Conservation (phyloP, 192 early-diverging fungal species). For the Diversispora eburnea region DNA sequence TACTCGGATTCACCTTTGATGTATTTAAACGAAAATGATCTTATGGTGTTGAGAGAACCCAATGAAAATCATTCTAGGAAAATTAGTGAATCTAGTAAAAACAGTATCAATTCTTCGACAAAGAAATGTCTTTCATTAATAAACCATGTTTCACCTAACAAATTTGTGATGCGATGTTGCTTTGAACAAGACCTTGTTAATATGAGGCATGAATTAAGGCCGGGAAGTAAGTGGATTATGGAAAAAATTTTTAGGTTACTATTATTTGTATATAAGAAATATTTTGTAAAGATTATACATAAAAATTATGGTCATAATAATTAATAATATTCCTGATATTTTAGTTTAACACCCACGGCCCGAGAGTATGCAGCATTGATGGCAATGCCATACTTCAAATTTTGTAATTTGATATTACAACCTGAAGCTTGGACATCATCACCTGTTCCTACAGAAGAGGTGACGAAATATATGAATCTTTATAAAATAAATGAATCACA, state of each 20-base stretch:
- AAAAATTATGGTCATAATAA: not conserved
- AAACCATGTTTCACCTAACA: constrained; percentile 40
- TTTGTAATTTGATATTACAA: constrained; percentile 61
- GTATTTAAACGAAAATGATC: constrained; percentile 61
- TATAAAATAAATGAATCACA: constrained; percentile 92
- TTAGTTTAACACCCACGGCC: constrained; percentile 66
- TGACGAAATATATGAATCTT: constrained; percentile 45
- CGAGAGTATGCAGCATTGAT: constrained; percentile 82
- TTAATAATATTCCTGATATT: not conserved
- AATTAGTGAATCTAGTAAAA: not conserved
- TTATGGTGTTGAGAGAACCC: constrained; percentile 53
- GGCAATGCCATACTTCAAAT: constrained; percentile 57
- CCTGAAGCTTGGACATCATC: constrained; percentile 39
- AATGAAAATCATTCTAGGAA: constrained; percentile 23
- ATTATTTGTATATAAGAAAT: not conserved
- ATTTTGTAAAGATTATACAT: not conserved
- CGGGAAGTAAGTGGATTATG: constrained; percentile 43
- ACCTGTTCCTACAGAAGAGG: constrained; percentile 37
- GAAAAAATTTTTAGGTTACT: constrained; percentile 44
- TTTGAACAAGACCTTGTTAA: constrained; percentile 44
- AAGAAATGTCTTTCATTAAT: constrained; percentile 56
- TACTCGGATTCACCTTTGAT: constrained; percentile 32
- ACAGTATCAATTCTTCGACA: not conserved
- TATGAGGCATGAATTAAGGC: constrained; percentile 40
- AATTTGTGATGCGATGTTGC: constrained; percentile 43